These are phyloP conservation scores for Chaetoceros tenuissimus DNA, from an alignment of 108 stramenopile genomes.

Conservation along the genomic window DNA sequence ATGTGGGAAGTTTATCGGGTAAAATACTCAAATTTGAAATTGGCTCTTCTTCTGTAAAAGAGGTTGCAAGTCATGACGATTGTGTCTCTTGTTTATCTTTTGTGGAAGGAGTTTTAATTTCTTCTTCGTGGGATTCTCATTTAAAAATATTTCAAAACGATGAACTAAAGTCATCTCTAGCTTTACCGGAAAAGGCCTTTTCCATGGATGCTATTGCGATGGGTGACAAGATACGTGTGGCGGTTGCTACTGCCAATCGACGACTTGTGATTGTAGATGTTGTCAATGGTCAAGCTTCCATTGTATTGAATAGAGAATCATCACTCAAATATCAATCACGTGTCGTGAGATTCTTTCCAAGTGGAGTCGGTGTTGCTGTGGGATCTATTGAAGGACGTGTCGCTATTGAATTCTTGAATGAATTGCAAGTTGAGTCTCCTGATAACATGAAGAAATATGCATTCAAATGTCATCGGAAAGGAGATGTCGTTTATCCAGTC, in stretches of 20 bases:
- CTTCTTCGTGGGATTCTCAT: slow-evolving; percentile 61
- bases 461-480: slow-evolving; percentile 96
- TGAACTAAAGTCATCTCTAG: slow-evolving; percentile 8
- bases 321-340: slow-evolving; percentile 83
- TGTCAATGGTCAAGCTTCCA: slow-evolving; percentile 25
- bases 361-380: slow-evolving; percentile 73
- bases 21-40: slow-evolving; percentile 34
- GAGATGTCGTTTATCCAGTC: slow-evolving; percentile 91
- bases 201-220: slow-evolving; percentile 49
- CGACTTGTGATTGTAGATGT: slow-evolving; percentile 50
- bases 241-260: slow-evolving; percentile 60
- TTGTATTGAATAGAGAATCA: slow-evolving; percentile 65
- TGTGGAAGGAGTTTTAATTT: too few species aligned
- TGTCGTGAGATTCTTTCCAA: slow-evolving; percentile 70
- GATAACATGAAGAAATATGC: slow-evolving; percentile 68
- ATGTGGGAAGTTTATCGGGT: slow-evolving; percentile 66
- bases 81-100: slow-evolving; percentile 59
- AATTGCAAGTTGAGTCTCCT: slow-evolving; percentile 27
- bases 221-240: slow-evolving; percentile 22
- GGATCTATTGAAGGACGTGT: slow-evolving; percentile 96
- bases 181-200: slow-evolving; percentile 78
- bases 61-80: slow-evolving; percentile 37
- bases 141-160: slow-evolving; percentile 1
- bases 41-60: slow-evolving; percentile 3
- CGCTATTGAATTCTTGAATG: slow-evolving; percentile 81